Evolutionary conservation across 2,329 filamentous ascomycete species (phyloP).

Genomic region (Aspergillus versicolor): DNA sequence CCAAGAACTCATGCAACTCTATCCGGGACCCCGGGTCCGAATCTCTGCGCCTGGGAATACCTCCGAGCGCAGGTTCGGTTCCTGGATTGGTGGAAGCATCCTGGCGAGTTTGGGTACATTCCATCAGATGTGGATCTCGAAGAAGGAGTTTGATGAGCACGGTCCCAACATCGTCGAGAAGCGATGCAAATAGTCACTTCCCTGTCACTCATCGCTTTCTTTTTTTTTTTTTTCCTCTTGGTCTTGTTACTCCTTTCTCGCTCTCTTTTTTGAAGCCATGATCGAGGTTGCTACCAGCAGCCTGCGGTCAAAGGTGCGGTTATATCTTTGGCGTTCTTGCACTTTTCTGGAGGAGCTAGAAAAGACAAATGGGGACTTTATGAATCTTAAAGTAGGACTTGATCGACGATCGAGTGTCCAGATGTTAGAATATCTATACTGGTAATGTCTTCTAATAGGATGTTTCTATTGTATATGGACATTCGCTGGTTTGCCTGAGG

Average conservation of each 20-base stretch:
- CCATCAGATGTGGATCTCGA: slow-evolving; percentile 99
- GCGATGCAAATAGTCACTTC: slow-evolving; percentile 73
- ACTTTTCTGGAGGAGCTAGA: slow-evolving; percentile 2
- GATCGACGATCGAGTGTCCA: background rate
- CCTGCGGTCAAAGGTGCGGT: background rate
- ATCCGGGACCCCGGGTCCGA: slow-evolving; percentile 81
- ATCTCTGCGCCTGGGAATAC: slow-evolving; percentile 83
- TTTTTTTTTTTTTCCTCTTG: background rate
- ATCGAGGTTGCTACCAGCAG: background rate
- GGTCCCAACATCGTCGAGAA: slow-evolving; percentile 89
- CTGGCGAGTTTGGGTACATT: slow-evolving; percentile 93
- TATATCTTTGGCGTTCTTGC: slow-evolving; percentile 7
- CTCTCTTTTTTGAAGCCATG: background rate
- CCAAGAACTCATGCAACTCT: slow-evolving; percentile 76
- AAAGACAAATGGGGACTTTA: background rate
- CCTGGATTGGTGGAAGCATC: slow-evolving; percentile 97
- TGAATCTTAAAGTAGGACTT: background rate
- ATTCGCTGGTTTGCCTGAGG: background rate
- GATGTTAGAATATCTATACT: background rate
- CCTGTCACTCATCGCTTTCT: background rate
- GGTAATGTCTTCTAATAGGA: slow-evolving; percentile 4
- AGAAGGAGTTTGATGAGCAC: slow-evolving; percentile 97
- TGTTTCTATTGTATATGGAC: background rate
- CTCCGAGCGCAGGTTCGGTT: slow-evolving; percentile 84
- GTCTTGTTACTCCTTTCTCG: background rate